Percentiles rank a stretch among this genome's conserved stretches.
These are phyloP conservation scores for Orychophragmus violaceus DNA, from an alignment of 345 rosid genomes.

Conservation along the genomic window DNA sequence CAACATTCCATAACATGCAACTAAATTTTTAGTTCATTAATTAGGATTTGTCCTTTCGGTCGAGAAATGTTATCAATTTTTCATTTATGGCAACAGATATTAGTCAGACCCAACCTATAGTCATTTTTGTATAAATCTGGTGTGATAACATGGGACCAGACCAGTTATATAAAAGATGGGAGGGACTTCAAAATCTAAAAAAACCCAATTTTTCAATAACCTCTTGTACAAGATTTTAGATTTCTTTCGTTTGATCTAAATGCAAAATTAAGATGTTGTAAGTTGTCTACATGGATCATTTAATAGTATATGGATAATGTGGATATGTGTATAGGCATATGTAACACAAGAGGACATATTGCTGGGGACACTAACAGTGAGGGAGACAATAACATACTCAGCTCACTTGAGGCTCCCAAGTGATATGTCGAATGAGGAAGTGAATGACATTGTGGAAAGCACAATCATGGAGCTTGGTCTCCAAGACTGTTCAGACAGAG, in stretches of 20 bases:
- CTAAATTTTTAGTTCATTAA: background rate
- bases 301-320: background rate
- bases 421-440: slow-evolving; percentile 44
- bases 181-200: background rate
- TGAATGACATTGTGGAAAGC: slow-evolving; percentile 49
- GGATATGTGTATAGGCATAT: slow-evolving; percentile 19
- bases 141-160: background rate
- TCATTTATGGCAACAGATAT: background rate
- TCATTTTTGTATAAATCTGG: background rate
- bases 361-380: slow-evolving; percentile 79
- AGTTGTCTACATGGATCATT: background rate
- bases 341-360: slow-evolving; percentile 87
- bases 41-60: background rate
- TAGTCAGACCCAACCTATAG: background rate
- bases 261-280: background rate
- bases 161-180: background rate
- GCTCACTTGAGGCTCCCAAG: slow-evolving; percentile 63
- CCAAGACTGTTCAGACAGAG: slow-evolving; percentile 69
- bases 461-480: slow-evolving; percentile 74
- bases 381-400: slow-evolving; percentile 81
- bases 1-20: background rate
- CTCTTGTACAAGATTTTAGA: too few species aligned
- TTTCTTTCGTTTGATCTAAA: background rate
- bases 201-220: background rate
- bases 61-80: background rate